phyloP scores from a whole-genome alignment of 805 yeast species.

The Candida methanosorbosa region DNA sequence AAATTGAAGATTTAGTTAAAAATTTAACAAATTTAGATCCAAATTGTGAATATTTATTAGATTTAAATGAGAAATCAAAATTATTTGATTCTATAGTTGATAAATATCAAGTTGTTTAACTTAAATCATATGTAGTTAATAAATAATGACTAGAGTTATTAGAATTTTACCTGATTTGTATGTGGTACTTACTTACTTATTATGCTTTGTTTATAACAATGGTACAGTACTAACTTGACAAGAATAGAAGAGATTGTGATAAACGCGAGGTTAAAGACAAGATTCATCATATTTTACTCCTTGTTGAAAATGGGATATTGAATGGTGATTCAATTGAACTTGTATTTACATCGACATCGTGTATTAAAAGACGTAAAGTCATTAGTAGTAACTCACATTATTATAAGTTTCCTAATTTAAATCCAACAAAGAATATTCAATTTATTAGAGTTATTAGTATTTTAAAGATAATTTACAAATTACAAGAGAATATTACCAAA shows the following conservation, averaged over 20 bases:
- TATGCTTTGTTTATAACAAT: too few species aligned
- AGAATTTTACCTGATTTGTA: not conserved
- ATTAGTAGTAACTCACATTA: too few species aligned
- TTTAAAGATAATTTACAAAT: slow-evolving; percentile 9
- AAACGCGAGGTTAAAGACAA: slow-evolving; percentile 10
- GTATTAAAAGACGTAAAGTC: too few species aligned
- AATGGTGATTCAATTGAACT: slow-evolving; percentile 15
- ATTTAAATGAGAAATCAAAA: slow-evolving; percentile 50
- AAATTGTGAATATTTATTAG: slow-evolving; percentile 39
- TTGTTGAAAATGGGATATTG: slow-evolving; percentile 19
- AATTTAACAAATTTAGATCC: slow-evolving; percentile 41
- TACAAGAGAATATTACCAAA: slow-evolving; percentile 26
- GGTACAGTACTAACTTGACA: too few species aligned
- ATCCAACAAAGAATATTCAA: slow-evolving; percentile 6
- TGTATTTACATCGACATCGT: slow-evolving; percentile 6
- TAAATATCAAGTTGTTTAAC: slow-evolving; percentile 31
- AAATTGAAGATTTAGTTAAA: slow-evolving; percentile 21
- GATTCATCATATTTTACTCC: slow-evolving; percentile 7
- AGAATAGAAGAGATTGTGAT: too few species aligned
- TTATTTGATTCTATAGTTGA: slow-evolving; percentile 63
- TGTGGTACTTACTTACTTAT: not conserved
- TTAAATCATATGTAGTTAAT: not conserved
- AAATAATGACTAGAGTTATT: not conserved
- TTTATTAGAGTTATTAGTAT: slow-evolving; percentile 16
- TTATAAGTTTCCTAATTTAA: slow-evolving; percentile 17